Base-by-base conservation (phyloP, 1,284 basidiomycete genomes). In the Sporisorium scitamineum region DNA sequence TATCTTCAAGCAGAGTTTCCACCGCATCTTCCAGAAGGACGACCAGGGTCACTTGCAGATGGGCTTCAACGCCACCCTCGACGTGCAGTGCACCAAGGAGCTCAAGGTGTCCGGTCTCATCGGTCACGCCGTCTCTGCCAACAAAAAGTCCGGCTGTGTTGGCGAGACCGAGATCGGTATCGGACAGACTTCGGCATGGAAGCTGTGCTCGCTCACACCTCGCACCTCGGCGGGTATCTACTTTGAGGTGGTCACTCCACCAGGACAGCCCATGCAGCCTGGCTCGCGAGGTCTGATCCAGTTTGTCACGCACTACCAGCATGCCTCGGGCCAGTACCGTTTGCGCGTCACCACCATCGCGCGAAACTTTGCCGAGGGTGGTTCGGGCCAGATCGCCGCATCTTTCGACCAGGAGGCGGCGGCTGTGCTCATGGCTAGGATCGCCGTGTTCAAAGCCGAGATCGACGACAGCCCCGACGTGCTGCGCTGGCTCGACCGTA, bases 101-200 rank as follows among this genome's bases (percentile, higher is more conserved):
- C 90, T 99, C 81, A 97, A 96, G 86, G 95, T 99, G 6, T 98
- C 96, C 3, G 97, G 97, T 54, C 90, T 99, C 60, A 99, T 99
- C 75, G 95, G 96, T 1, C 97, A 99, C 83, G 95, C 94, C 52
- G 95, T 97, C 86, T 97, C 95, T 48, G 94, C 94, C 47, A 95
- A 93, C 81, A 98, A 98, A 87, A 99, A 99, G 87, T 95, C 94
- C 0, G 91, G 91, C 0, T 97, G 94, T 80, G 97, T 99, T 31
- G 96, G 96, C 72, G 97, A 99, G 88, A 99, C 97, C 2, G 97
- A 99, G 87, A 99, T 99, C 72, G 97, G 96, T 85, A 97, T 99
- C 74, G 96, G 95, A 27, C 94, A 96, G 85, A 99, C 96, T 0
- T 97, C 95, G n/a, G 96, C 95, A 1, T 99, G 96, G 96, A 97